These are phyloP conservation scores for Apiotrichum sp. DNA, from an alignment of 1,284 basidiomycete species.

Conservation along the genomic window DNA sequence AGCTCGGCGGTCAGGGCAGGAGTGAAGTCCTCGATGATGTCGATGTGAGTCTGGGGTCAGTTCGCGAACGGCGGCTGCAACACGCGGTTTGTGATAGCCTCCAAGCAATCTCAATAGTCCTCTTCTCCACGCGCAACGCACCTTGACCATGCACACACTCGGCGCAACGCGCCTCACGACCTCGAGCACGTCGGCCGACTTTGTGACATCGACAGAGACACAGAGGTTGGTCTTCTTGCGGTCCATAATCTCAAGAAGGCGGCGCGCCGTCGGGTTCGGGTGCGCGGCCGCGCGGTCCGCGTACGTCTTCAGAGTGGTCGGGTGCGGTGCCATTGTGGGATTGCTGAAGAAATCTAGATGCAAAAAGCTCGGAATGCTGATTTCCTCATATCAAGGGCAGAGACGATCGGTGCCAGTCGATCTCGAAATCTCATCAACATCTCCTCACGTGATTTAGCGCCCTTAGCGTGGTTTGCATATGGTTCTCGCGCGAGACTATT, in stretches of 20 bases:
- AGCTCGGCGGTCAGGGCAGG: conserved; percentile 65
- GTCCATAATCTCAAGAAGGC: conserved; percentile 75
- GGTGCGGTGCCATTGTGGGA: conserved; percentile 20
- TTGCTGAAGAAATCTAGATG: neutral
- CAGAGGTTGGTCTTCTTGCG: conserved; percentile 88
- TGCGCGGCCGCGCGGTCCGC: conserved; percentile 59
- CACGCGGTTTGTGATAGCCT: too few species aligned
- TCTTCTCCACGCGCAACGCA: conserved; percentile 39
- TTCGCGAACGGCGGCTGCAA: neutral
- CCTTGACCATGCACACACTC: conserved; percentile 91
- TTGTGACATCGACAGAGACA: conserved; percentile 92
- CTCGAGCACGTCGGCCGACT: conserved; percentile 68
- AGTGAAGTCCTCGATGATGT: conserved; percentile 91
- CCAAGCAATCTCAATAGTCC: neutral
- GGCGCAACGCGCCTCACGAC: conserved; percentile 85
- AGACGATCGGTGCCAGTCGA: neutral
- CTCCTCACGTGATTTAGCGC: neutral
- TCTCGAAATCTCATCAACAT: neutral
- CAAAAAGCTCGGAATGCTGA: too few species aligned
- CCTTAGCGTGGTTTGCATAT: neutral
- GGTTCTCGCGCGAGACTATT: too few species aligned
- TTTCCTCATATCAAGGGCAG: too few species aligned
- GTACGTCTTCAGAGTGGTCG: conserved; percentile 54
- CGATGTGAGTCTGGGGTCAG: conserved; percentile 77
- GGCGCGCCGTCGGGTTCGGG: conserved; percentile 65